phyloP scores from a whole-genome alignment of 768 basidiomycete species.

The Clitopilus passeckerianus region DNA sequence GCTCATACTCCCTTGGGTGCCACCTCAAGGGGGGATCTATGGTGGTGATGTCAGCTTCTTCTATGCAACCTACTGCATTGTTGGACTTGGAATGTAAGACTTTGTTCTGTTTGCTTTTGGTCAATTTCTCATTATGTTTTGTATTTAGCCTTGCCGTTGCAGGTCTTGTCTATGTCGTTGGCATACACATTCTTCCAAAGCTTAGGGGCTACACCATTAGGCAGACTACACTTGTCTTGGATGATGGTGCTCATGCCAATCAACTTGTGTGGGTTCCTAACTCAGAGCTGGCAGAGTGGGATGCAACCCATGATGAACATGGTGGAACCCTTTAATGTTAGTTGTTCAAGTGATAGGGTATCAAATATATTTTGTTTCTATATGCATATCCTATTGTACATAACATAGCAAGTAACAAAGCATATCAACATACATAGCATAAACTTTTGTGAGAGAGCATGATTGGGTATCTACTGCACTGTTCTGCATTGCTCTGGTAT shows the following conservation, averaged over 20 bases:
- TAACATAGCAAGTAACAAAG: too few species aligned
- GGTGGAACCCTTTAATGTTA: constrained; percentile 16
- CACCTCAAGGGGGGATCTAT: constrained; percentile 30
- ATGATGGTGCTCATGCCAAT: constrained; percentile 28
- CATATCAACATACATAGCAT: too few species aligned
- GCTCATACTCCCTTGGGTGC: constrained; percentile 36
- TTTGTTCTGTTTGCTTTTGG: constrained; percentile 1
- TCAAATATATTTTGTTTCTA: background rate
- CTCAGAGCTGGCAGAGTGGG: constrained; percentile 25
- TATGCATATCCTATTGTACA: background rate
- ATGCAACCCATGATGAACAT: constrained; percentile 28
- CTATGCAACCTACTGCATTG: constrained; percentile 36
- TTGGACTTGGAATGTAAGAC: constrained; percentile 30
- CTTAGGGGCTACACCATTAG: constrained; percentile 36
- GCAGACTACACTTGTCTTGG: constrained; percentile 36
- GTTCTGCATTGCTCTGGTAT: too few species aligned
- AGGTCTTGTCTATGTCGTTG: constrained; percentile 23
- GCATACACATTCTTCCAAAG: constrained; percentile 37
- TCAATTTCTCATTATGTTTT: background rate
- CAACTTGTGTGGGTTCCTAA: constrained; percentile 25
- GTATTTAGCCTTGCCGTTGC: constrained; percentile 22
- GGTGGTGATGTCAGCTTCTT: constrained; percentile 37
- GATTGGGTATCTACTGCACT: too few species aligned
- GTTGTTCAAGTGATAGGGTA: background rate
- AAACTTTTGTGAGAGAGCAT: too few species aligned